Evolutionary conservation across 2,329 filamentous ascomycete species (phyloP).

Genomic region (Penicillium sp.): DNA sequence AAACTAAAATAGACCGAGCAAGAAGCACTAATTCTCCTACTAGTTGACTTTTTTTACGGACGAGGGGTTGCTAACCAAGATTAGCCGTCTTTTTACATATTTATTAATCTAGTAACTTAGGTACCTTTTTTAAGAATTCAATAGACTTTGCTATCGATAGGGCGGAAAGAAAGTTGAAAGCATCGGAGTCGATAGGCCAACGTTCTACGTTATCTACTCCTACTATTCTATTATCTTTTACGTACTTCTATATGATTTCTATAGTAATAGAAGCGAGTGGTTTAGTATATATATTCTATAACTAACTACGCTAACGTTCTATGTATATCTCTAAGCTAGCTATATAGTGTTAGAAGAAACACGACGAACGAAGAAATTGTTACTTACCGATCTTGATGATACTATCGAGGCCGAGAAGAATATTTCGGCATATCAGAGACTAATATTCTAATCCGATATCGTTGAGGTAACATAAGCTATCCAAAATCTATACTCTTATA

Average conservation of each 20-base stretch:
- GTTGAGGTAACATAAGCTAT: conserved; percentile 19
- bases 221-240: conserved; percentile 30
- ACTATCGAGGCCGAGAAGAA: conserved; percentile 25
- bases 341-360: conserved; percentile 8
- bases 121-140: background rate
- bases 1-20: no score
- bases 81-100: no score
- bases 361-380: conserved; percentile 6
- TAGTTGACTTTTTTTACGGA: no score
- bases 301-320: conserved; percentile 6
- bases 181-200: conserved; percentile 25
- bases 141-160: conserved; percentile 18
- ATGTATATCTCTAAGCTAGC: conserved; percentile 17
- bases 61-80: no score
- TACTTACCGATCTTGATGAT: conserved; percentile 26
- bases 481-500: conserved; percentile 14
- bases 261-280: conserved; percentile 26
- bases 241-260: conserved; percentile 32
- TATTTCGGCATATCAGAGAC: conserved; percentile 25
- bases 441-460: conserved; percentile 19
- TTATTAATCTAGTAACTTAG: no score
- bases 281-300: conserved; percentile 17
- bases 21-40: no score
- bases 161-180: conserved; percentile 31
- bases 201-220: conserved; percentile 26